These are phyloP conservation scores for Citrus reticulata DNA, from an alignment of 345 rosid species.

Conservation along the genomic window DNA sequence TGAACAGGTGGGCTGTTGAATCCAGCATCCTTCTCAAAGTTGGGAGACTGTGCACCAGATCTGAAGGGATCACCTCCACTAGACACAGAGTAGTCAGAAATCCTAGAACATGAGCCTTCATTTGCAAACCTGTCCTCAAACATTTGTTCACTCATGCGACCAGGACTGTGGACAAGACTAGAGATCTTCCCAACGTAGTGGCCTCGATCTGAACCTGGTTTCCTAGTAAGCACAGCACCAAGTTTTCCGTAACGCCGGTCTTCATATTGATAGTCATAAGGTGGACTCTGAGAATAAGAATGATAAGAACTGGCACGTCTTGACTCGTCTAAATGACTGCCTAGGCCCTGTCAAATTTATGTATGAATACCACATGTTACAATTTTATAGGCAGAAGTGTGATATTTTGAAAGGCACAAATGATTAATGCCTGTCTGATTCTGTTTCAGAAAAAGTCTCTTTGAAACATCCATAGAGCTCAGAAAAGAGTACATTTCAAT, in stretches of 20 bases:
- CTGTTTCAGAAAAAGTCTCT: background rate
- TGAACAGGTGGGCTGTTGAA: constrained; percentile 61
- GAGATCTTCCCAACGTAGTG: constrained; percentile 53
- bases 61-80: constrained; percentile 76
- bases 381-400: constrained; percentile 12
- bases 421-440: background rate
- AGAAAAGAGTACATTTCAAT: background rate
- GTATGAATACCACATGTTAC: constrained; percentile 15
- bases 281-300: constrained; percentile 98
- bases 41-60: constrained; percentile 67
- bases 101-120: constrained; percentile 79
- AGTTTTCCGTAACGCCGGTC: constrained; percentile 81
- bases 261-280: constrained; percentile 95
- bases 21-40: constrained; percentile 55
- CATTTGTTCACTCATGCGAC: constrained; percentile 51
- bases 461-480: background rate
- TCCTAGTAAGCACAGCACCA: constrained; percentile 58
- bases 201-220: constrained; percentile 93
- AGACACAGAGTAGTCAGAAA: constrained; percentile 78
- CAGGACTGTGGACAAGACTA: constrained; percentile 79
- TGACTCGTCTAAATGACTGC: constrained; percentile 56
- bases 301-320: constrained; percentile 96
- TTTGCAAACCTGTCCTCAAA: constrained; percentile 78
- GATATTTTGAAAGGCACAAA: constrained; percentile 6
- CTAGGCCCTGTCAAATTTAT: constrained; percentile 52